These are phyloP conservation scores for Trichoderma sp. DNA, from an alignment of 2,329 filamentous ascomycete species.

Conservation along the genomic window DNA sequence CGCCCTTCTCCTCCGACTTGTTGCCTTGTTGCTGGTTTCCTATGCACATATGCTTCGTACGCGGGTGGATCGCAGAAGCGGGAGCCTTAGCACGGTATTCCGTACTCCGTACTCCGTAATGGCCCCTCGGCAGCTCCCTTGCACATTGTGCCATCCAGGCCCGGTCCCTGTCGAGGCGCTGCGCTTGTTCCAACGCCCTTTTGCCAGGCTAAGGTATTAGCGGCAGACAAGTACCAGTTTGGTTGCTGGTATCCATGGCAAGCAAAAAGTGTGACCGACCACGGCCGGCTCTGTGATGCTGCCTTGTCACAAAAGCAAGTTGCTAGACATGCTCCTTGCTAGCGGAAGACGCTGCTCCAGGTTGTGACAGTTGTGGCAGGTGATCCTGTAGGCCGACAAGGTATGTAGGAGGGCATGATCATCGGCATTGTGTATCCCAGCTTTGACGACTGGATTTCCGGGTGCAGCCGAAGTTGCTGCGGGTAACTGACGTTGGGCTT, in stretches of 20 bases:
- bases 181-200: constrained; percentile 26
- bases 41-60: constrained; percentile 18
- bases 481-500: neutral
- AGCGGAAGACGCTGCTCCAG: neutral
- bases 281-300: constrained; percentile 6
- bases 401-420: neutral
- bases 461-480: constrained; percentile 17
- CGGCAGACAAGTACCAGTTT: neutral
- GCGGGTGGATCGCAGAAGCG: constrained; percentile 31
- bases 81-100: constrained; percentile 32
- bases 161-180: constrained; percentile 18
- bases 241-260: neutral
- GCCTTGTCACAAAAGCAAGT: neutral
- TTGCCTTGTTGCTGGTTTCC: constrained; percentile 15
- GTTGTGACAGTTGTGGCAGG: too few species aligned
- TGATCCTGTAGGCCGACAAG: neutral
- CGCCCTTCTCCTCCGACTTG: neutral
- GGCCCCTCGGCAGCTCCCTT: constrained; percentile 34
- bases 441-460: constrained; percentile 18
- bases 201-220: neutral
- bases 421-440: constrained; percentile 23
- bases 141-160: constrained; percentile 16
- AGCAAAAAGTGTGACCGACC: constrained; percentile 10
- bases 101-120: constrained; percentile 18
- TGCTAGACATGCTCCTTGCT: neutral